Percentiles rank a stretch among this genome's conserved stretches.
Conservation (phyloP, 228 moss, liverwort and hornwort species). For the Sphagnum fallax region DNA sequence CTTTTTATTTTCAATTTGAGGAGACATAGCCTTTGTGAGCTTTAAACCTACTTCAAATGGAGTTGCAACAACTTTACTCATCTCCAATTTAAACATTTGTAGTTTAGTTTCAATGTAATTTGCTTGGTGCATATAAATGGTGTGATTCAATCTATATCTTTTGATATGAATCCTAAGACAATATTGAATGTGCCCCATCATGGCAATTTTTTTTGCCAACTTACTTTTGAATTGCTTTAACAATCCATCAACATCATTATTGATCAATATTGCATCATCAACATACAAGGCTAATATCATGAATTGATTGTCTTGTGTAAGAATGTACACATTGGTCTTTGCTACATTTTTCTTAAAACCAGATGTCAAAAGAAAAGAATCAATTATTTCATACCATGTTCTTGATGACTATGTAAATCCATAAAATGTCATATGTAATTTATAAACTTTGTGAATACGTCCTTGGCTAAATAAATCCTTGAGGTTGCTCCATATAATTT, state of each 20-base stretch:
- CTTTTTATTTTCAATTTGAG: background rate
- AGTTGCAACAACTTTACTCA: background rate
- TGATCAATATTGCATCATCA: background rate
- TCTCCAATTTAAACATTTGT: slow-evolving; percentile 2
- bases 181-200: slow-evolving; percentile 1
- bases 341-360: background rate
- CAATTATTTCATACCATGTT: background rate
- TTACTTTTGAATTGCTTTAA: background rate
- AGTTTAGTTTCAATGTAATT: slow-evolving; percentile 3
- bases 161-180: background rate
- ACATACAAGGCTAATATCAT: slow-evolving; percentile 3
- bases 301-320: background rate
- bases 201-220: background rate
- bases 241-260: background rate
- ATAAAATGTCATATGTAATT: background rate
- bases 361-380: background rate
- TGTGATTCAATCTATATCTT: background rate
- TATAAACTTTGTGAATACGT: background rate
- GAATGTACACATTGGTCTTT: background rate
- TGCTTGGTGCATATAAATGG: slow-evolving; percentile 3
- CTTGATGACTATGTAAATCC: background rate
- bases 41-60: background rate
- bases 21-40: background rate
- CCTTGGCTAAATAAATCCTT: background rate
- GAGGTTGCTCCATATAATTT: background rate